A percentile compares a stretch with the other conserved stretches of the same genome.
Evolutionary conservation across 176 grass and related monocot genomes (phyloP).

Genomic region (Oryza glumipatula): DNA sequence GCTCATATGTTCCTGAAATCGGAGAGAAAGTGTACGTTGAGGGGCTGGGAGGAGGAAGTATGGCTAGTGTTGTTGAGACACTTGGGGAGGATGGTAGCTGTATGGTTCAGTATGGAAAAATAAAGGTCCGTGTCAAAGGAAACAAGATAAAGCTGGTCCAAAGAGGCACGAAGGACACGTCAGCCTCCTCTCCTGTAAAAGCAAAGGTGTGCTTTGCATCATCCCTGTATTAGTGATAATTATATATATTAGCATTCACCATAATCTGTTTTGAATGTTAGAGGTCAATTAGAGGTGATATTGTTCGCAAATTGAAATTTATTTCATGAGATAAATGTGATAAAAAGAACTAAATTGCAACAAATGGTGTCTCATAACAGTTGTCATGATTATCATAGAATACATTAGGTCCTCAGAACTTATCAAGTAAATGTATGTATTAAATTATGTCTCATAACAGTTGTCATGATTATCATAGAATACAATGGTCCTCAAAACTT

Average conservation of each 20-base stretch:
- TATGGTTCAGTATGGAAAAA: slow-evolving; percentile 77
- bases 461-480: not conserved
- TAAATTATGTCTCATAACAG: not conserved
- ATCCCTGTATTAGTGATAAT: not conserved
- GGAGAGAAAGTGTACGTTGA: slow-evolving; percentile 72
- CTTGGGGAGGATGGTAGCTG: slow-evolving; percentile 58
- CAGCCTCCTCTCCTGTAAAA: slow-evolving; percentile 43
- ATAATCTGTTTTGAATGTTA: not conserved
- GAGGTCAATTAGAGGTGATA: not conserved
- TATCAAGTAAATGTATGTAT: not conserved
- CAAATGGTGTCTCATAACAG: not conserved
- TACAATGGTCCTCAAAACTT: not conserved
- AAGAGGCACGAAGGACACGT: slow-evolving; percentile 34
- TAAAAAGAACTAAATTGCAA: not conserved
- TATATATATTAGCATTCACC: not conserved
- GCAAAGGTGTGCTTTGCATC: slow-evolving; percentile 52
- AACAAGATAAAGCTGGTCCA: slow-evolving; percentile 68
- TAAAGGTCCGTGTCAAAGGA: slow-evolving; percentile 66
- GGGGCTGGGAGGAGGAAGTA: slow-evolving; percentile 55
- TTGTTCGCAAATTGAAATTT: not conserved
- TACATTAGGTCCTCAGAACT: not conserved
- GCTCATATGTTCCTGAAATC: slow-evolving; percentile 57
- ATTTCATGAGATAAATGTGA: not conserved
- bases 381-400: not conserved
- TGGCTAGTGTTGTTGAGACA: slow-evolving; percentile 63